These are phyloP conservation scores for Aspergillus mulundensis DNA, from an alignment of 495 filamentous ascomycete species.

Conservation along the genomic window DNA sequence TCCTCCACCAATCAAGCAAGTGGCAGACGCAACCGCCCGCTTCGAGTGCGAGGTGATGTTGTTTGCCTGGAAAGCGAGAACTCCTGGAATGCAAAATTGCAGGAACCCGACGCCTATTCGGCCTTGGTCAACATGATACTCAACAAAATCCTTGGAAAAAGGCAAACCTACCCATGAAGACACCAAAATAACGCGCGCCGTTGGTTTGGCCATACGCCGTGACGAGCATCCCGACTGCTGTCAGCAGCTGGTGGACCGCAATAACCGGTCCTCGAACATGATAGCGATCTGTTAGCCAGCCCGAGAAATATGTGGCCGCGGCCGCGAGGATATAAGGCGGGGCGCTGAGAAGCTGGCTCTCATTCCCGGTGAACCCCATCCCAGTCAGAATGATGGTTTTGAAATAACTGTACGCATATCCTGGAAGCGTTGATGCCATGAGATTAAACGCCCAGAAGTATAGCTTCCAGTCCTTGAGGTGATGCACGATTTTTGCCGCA, in stretches of 20 bases:
- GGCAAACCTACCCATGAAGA: constrained; percentile 12
- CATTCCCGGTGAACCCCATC: constrained; percentile 10
- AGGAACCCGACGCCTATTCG: constrained; percentile 8
- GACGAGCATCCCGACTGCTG: constrained; percentile 15
- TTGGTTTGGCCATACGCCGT: constrained; percentile 10
- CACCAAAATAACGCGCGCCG: constrained; percentile 11
- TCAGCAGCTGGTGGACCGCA: constrained; percentile 15
- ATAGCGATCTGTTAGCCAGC: constrained; percentile 15
- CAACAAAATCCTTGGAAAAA: no score
- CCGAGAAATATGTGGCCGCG: constrained; percentile 5
- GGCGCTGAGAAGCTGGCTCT: constrained; percentile 14
- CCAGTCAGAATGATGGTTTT: constrained; percentile 12
- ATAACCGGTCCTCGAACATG: constrained; percentile 13
- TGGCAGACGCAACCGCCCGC: constrained; percentile 12
- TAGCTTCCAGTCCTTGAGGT: constrained; percentile 17
- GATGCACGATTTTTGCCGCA: constrained; percentile 5
- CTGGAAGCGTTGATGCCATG: constrained; percentile 17
- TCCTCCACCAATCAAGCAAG: constrained; percentile 15
- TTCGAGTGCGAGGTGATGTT: constrained; percentile 16
- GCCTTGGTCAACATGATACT: neutral
- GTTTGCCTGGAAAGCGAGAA: constrained; percentile 14
- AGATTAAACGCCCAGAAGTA: constrained; percentile 18
- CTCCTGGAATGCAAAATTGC: constrained; percentile 15
- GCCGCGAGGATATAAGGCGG: constrained; percentile 14
- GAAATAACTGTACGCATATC: constrained; percentile 19